phyloP scores from a whole-genome alignment of 2,329 filamentous ascomycete species.

The Talaromyces pinophilus region DNA sequence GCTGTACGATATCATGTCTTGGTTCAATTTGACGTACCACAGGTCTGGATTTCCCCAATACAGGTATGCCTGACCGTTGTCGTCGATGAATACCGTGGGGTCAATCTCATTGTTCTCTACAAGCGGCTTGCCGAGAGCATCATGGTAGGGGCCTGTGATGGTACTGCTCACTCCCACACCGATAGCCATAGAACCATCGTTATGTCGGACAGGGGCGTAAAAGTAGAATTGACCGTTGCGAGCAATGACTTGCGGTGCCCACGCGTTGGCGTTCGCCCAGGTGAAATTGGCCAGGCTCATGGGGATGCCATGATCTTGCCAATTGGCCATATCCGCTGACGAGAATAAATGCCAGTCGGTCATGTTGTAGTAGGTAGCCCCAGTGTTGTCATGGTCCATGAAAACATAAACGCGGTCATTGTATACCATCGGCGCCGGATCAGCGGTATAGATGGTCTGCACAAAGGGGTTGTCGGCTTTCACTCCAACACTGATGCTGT shows the following conservation, averaged over 20 bases:
- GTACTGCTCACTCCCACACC: not conserved
- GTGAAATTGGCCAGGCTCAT: slow-evolving; percentile 9
- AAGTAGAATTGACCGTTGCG: slow-evolving; percentile 6
- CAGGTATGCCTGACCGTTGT: slow-evolving; percentile 1
- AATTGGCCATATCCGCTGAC: slow-evolving; percentile 2
- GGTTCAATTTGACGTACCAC: slow-evolving; percentile 5
- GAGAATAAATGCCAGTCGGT: slow-evolving; percentile 7
- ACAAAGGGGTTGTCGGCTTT: slow-evolving; percentile 11
- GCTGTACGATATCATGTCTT: slow-evolving; percentile 10
- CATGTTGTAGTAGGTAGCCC: slow-evolving; percentile 4
- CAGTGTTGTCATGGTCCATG: slow-evolving; percentile 7
- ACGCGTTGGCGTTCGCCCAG: slow-evolving; percentile 7
- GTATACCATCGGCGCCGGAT: slow-evolving; percentile 1
- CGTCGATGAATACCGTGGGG: slow-evolving; percentile 4
- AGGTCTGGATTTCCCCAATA: slow-evolving; percentile 11
- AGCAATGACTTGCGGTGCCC: slow-evolving; percentile 5
- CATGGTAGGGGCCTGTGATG: slow-evolving; percentile 5
- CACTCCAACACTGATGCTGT: not conserved
- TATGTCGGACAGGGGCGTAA: slow-evolving; percentile 1
- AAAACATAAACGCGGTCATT: slow-evolving; percentile 9
- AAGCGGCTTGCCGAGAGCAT: not conserved
- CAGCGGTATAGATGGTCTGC: not conserved
- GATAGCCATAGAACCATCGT: slow-evolving; percentile 1
- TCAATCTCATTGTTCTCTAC: slow-evolving; percentile 12
- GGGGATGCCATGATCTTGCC: slow-evolving; percentile 3